Base-by-base conservation (phyloP, 768 basidiomycete species). In the Calocybe indica region DNA sequence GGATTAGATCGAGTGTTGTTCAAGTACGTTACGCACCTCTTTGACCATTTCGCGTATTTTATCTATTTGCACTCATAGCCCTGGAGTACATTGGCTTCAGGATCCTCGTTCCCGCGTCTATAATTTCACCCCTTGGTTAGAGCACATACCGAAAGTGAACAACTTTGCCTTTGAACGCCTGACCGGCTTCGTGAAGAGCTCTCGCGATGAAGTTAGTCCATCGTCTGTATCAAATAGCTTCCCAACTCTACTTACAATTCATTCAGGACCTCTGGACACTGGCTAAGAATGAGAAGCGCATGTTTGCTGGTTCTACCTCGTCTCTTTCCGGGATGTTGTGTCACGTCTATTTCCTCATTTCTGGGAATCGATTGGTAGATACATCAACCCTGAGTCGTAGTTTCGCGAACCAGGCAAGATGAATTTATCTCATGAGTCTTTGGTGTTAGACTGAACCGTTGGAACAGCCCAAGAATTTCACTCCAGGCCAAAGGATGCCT, bases 331-430 rank as follows among this genome's bases (percentile, higher is more conserved):
- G 87, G 33, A 80, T 93, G 57, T 72, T 96, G 37, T 74, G 80
- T 38, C 92, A 97, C 41, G 80, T 95, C 12, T 98, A 96, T 61
- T 91, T 92, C 59, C 73, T 92, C 12, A 70, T 96, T 5, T 92
- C 90, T 15, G 78, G 78, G 13, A 76, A 84, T 53, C 85, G 80
- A 56, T 63, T 67, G 0, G 75, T 92, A 22, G 80, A 93, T 58
- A 75, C 76, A 2, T 67, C 70, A 5, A 68, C 66, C 15, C 62
- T 96, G 38, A 88, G 85, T 56, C 62, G 64, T 10, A 70, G 68
- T 1, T 96, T 91, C 58, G 55, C 58, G 2, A 58, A 64, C 11
- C 77, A 83, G 66, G 91, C 88, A 40, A 46, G 76, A 67, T 7
- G 5, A 37, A 10, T 40, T 12, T 31, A 7, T 31, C n/a, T 6